A percentile compares a stretch with the other conserved stretches of the same genome.
Evolutionary conservation across 805 yeast species (phyloP).

Genomic region (Spathaspora girioi): DNA sequence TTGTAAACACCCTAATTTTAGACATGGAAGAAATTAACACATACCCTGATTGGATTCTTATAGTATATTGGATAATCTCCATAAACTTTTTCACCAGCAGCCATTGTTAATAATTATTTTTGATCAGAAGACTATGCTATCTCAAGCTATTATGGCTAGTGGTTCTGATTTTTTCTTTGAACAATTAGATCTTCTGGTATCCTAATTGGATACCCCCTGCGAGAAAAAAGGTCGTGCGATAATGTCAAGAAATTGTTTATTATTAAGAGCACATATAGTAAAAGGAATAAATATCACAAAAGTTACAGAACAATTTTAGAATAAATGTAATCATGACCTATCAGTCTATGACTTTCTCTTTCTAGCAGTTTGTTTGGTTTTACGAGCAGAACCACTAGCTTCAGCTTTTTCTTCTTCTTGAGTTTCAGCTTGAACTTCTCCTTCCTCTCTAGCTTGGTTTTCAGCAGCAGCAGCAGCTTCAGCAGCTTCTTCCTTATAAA

Average conservation of each 20-base stretch:
- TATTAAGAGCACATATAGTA: neutral
- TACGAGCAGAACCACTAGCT: neutral
- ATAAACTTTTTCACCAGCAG: conserved; percentile 36
- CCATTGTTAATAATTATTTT: conserved; percentile 10
- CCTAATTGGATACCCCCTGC: conserved; percentile 4
- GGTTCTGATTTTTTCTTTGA: neutral
- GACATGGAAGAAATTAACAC: conserved; percentile 21
- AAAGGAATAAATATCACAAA: neutral
- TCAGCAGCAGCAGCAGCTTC: conserved; percentile 15
- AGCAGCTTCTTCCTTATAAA: conserved; percentile 25
- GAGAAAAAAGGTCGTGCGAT: neutral
- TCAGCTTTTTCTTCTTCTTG: conserved; percentile 7
- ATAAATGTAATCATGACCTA: neutral
- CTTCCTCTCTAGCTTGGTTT: conserved; percentile 10
- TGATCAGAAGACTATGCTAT: conserved; percentile 6
- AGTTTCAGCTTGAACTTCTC: conserved; percentile 11
- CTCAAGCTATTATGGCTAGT: conserved; percentile 5
- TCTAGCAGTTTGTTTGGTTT: neutral
- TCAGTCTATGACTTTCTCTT: conserved; percentile 6
- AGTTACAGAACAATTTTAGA: neutral
- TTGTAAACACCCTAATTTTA: neutral
- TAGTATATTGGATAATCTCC: conserved; percentile 55
- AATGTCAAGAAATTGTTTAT: neutral
- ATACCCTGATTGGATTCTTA: conserved; percentile 61
- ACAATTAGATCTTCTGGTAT: conserved; percentile 3